A percentile compares a stretch with the other conserved stretches of the same genome.
phyloP scores from a whole-genome alignment of 2,329 filamentous ascomycete genomes.

The Mariannaea sp. region DNA sequence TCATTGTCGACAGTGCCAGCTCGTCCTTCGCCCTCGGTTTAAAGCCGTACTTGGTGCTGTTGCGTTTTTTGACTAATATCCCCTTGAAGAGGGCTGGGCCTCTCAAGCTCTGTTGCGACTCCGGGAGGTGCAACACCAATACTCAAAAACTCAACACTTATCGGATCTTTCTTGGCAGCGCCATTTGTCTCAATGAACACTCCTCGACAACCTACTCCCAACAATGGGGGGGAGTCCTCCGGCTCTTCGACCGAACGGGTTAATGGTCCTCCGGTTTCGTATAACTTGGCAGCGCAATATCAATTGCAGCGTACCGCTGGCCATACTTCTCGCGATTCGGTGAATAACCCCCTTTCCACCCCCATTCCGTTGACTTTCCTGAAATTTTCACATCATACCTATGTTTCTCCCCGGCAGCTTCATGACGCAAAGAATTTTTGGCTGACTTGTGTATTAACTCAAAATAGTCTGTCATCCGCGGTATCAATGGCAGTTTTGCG shows the following conservation, averaged over 20 bases:
- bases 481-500: constrained; percentile 40
- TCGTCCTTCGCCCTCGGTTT: neutral
- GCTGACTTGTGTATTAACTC: too few relatives aligned
- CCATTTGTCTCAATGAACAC: constrained; percentile 16
- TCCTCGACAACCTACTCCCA: constrained; percentile 9
- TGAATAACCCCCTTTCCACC: constrained; percentile 21
- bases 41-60: constrained; percentile 5
- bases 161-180: neutral
- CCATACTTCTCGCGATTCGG: constrained; percentile 38
- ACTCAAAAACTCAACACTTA: constrained; percentile 1
- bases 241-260: constrained; percentile 14
- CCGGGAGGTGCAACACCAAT: constrained; percentile 4
- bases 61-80: neutral
- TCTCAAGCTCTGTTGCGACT: constrained; percentile 3
- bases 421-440: too few relatives aligned
- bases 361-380: neutral
- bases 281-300: constrained; percentile 15
- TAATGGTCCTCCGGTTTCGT: constrained; percentile 21
- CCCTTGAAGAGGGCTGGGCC: constrained; percentile 5
- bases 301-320: constrained; percentile 20
- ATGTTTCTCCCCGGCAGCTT: too few relatives aligned
- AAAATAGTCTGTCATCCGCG: constrained; percentile 41
- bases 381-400: too few relatives aligned
- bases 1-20: too few relatives aligned
- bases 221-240: constrained; percentile 17